Percentiles rank a stretch among this genome's conserved stretches.
These are phyloP conservation scores for Trametes sp. DNA, from an alignment of 1,284 basidiomycete genomes.

Conservation along the genomic window DNA sequence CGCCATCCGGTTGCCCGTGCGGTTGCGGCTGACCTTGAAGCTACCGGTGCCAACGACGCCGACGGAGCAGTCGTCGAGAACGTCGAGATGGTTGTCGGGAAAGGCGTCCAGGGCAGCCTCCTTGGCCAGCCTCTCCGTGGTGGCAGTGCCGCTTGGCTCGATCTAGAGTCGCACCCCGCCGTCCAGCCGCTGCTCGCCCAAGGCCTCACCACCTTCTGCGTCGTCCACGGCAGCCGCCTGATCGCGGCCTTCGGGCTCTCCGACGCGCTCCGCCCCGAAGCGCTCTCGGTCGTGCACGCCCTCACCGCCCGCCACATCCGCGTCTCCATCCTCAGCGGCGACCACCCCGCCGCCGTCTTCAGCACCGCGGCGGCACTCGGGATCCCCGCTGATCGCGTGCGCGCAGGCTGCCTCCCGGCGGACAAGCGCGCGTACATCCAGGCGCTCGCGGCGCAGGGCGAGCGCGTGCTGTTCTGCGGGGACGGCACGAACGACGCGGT, in stretches of 20 bases:
- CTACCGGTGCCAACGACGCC: neutral
- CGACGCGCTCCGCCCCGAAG: slow-evolving; percentile 56
- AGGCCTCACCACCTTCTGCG: slow-evolving; percentile 48
- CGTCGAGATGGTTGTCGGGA: slow-evolving; percentile 45
- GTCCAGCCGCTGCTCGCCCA: slow-evolving; percentile 34
- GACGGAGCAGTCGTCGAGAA: slow-evolving; percentile 28
- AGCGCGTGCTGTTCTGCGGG: slow-evolving; percentile 50
- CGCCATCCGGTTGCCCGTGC: slow-evolving; percentile 47
- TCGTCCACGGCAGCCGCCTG: slow-evolving; percentile 41
- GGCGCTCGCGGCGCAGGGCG: slow-evolving; percentile 38
- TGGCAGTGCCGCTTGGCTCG: slow-evolving; percentile 47
- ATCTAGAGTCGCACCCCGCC: slow-evolving; percentile 33
- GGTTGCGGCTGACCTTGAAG: slow-evolving; percentile 36
- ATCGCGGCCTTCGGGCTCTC: slow-evolving; percentile 55
- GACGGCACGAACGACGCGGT: slow-evolving; percentile 64
- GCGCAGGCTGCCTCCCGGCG: slow-evolving; percentile 56
- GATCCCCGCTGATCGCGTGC: slow-evolving; percentile 50
- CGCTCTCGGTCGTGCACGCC: slow-evolving; percentile 46
- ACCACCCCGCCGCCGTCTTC: slow-evolving; percentile 58
- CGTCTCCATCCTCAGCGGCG: slow-evolving; percentile 62
- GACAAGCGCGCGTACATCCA: slow-evolving; percentile 58
- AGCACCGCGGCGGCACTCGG: slow-evolving; percentile 52
- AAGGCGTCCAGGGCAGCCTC: slow-evolving; percentile 45
- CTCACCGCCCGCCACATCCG: slow-evolving; percentile 49
- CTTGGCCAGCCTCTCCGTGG: slow-evolving; percentile 42